phyloP scores from a whole-genome alignment of 2,329 filamentous ascomycete genomes.

The Talaromyces sp. region DNA sequence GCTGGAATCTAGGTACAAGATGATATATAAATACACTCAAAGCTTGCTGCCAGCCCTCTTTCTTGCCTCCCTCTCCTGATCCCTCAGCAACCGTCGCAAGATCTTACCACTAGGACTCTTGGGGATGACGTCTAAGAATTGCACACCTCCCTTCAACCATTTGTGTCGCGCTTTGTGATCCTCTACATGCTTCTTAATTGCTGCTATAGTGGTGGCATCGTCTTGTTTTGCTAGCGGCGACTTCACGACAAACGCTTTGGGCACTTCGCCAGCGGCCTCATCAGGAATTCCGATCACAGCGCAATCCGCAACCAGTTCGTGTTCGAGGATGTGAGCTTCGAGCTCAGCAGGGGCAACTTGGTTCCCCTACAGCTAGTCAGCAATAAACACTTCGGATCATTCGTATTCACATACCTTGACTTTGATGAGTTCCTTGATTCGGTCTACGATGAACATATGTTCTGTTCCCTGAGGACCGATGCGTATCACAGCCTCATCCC shows the following conservation, averaged over 20 bases:
- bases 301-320: constrained; percentile 71
- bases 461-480: constrained; percentile 65
- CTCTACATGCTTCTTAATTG: constrained; percentile 58
- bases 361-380: constrained; percentile 54
- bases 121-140: constrained; percentile 56
- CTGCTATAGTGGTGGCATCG: constrained; percentile 48
- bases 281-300: constrained; percentile 73
- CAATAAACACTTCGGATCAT: neutral
- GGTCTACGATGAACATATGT: constrained; percentile 80
- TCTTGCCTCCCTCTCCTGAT: constrained; percentile 68
- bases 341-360: constrained; percentile 84
- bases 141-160: constrained; percentile 60
- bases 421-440: constrained; percentile 75
- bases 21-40: constrained; percentile 40
- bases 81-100: constrained; percentile 62
- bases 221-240: constrained; percentile 51
- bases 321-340: constrained; percentile 72
- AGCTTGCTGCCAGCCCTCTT: constrained; percentile 64
- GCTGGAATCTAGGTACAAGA: neutral
- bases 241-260: constrained; percentile 64
- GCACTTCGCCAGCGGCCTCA: constrained; percentile 58
- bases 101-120: constrained; percentile 65
- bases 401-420: constrained; percentile 57
- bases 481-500: constrained; percentile 74
- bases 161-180: constrained; percentile 61